Percentiles rank a stretch among this genome's conserved stretches.
These are phyloP conservation scores for Parastagonospora nodorum DNA, from an alignment of 2,329 filamentous ascomycete species.

Conservation along the genomic window DNA sequence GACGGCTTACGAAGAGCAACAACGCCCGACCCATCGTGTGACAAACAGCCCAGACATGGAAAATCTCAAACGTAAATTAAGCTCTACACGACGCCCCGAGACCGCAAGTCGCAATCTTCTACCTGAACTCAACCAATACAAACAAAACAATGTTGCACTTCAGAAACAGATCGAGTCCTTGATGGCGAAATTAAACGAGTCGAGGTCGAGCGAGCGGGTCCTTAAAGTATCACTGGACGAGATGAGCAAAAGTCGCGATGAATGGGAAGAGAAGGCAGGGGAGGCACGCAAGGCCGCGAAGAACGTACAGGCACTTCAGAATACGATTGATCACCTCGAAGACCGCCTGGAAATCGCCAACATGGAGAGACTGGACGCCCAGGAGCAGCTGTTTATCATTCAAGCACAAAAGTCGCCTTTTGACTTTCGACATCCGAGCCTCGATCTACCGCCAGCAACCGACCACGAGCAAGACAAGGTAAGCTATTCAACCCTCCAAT, in stretches of 20 bases:
- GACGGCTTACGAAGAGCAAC: constrained; percentile 31
- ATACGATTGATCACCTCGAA: constrained; percentile 46
- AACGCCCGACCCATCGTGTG: constrained; percentile 24
- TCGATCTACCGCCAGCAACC: constrained; percentile 1
- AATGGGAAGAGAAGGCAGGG: constrained; percentile 34
- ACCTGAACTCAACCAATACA: constrained; percentile 46
- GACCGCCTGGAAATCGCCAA: constrained; percentile 48
- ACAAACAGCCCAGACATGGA: constrained; percentile 42
- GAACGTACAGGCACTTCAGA: constrained; percentile 38
- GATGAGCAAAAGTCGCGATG: constrained; percentile 37
- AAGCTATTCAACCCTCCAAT: not conserved
- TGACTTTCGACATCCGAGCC: constrained; percentile 18
- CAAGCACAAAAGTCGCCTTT: constrained; percentile 34
- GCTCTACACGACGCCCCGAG: constrained; percentile 39
- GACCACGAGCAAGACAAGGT: not conserved
- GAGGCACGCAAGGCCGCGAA: constrained; percentile 33
- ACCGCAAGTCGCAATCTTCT: constrained; percentile 40
- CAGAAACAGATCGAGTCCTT: constrained; percentile 45
- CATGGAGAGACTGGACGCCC: constrained; percentile 48
- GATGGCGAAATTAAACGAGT: constrained; percentile 47
- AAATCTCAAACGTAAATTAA: constrained; percentile 46
- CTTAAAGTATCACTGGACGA: constrained; percentile 37
- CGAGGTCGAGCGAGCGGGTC: constrained; percentile 42
- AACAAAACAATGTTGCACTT: constrained; percentile 42
- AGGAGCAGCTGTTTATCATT: constrained; percentile 43